Evolutionary conservation across 805 yeast genomes (phyloP), one percentile per base, ranked within the genome.

Genomic region (Barnettozyma vustinii): DNA sequence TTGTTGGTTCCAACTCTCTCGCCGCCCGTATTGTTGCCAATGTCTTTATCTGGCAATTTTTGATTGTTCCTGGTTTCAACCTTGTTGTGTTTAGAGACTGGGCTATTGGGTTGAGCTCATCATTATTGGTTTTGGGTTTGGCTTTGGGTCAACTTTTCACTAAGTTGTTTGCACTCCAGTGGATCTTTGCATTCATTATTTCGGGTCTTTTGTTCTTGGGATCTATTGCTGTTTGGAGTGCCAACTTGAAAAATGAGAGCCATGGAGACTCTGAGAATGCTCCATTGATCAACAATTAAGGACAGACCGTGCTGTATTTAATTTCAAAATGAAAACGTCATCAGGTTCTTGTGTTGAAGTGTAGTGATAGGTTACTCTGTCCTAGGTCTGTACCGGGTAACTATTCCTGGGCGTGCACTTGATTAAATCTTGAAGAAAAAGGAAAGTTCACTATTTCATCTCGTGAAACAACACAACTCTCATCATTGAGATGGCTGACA

Each of bases 151-250:
- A 87, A 67, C 62, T 87, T 47, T 73, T 81, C 60, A 77, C 81
- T 43, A 84, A 78, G 67, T 70, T 80, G 35, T 74, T 87, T 68
- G 92, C 92, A 2, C 73, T 87, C 55, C 96, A 87, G 70, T 87
- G 96, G 96, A 78, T 84, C 55, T 87, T 87, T 70, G 95, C 90
- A 4, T 80, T 84, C 54, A 65, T 77, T 47, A 85, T 86, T 52
- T 67, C 86, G 9, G 81, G 78, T 5, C 47, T 81, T 27, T 73
- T 84, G 62, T 73, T 81, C 49, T 58, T 81, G 19, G 63, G 74
- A 44, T 71, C 85, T 7, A 56, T 78, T 16, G 65, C 77, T 27
- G 75, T 76, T 35, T 70, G 77, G 45, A 64, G 71, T 46, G 79
- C 77, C 15, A 51, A 54, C 21, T 35, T 56, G 18, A 52, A 46